Percentiles rank a stretch among this genome's conserved stretches.
Conservation (phyloP, 176 grass and related monocot species). For the Cymbopogon citratus region DNA sequence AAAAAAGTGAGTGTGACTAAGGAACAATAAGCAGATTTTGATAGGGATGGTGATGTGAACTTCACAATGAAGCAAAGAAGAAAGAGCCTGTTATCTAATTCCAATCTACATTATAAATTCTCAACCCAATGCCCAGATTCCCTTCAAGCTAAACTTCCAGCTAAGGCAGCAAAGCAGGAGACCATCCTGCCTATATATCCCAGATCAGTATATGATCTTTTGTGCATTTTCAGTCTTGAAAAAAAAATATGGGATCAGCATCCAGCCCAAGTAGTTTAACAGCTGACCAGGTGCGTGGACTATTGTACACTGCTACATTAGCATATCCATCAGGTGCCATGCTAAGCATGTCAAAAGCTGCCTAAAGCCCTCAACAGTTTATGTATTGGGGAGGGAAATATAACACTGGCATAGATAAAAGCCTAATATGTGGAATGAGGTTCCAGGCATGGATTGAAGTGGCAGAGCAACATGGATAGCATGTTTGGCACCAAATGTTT, state of each 20-base stretch:
- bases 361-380: not conserved
- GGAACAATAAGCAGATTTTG: not conserved
- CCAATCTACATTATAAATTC: not conserved
- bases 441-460: slow-evolving; percentile 3
- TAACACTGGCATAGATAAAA: not conserved
- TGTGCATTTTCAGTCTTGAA: not conserved
- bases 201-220: not conserved
- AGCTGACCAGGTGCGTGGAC: not conserved
- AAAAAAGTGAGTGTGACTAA: not conserved
- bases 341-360: slow-evolving; percentile 5
- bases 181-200: not conserved
- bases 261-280: slow-evolving; percentile 15
- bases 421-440: not conserved
- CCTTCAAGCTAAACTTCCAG: not conserved
- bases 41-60: not conserved
- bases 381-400: not conserved
- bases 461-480: not conserved
- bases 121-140: not conserved
- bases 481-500: not conserved
- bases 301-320: not conserved
- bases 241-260: not conserved
- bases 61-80: not conserved
- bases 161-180: not conserved
- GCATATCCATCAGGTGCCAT: not conserved
- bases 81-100: not conserved